Evolutionary conservation across 1,139 yeast species (phyloP).

Genomic region (Scheffersomyces parashehatae): DNA sequence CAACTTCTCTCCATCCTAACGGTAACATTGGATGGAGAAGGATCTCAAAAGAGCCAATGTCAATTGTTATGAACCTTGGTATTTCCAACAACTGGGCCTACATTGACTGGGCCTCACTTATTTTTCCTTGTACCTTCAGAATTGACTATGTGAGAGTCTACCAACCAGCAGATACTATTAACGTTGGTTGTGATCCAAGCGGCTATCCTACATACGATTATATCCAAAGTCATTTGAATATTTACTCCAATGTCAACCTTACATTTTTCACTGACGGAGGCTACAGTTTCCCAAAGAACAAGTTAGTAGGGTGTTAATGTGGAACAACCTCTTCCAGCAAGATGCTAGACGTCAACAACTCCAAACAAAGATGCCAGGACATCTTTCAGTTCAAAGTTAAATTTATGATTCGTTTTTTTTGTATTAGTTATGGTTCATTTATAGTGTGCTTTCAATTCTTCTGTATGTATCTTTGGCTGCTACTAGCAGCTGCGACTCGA

Average conservation of each 20-base stretch:
- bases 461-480: no score
- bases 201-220: constrained; percentile 75
- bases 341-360: no score
- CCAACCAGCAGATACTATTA: constrained; percentile 57
- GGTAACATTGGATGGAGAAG: constrained; percentile 80
- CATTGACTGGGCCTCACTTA: constrained; percentile 71
- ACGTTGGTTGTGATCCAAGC: constrained; percentile 73
- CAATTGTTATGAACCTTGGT: constrained; percentile 75
- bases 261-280: constrained; percentile 73
- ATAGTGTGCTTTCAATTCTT: no score
- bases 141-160: constrained; percentile 79
- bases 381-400: no score
- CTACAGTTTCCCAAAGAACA: constrained; percentile 58
- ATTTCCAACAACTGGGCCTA: constrained; percentile 81
- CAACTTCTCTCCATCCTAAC: constrained; percentile 71
- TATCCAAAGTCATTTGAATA: constrained; percentile 61
- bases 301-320: constrained; percentile 23
- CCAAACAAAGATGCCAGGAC: no score
- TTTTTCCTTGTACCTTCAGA: constrained; percentile 67
- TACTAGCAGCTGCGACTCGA: no score
- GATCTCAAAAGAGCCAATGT: constrained; percentile 85
- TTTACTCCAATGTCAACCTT: constrained; percentile 61
- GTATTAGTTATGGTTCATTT: no score
- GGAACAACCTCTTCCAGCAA: no score
- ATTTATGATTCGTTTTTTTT: no score